Base-by-base conservation (phyloP, 257 asterid genomes). In the Solanum paucissectum region DNA sequence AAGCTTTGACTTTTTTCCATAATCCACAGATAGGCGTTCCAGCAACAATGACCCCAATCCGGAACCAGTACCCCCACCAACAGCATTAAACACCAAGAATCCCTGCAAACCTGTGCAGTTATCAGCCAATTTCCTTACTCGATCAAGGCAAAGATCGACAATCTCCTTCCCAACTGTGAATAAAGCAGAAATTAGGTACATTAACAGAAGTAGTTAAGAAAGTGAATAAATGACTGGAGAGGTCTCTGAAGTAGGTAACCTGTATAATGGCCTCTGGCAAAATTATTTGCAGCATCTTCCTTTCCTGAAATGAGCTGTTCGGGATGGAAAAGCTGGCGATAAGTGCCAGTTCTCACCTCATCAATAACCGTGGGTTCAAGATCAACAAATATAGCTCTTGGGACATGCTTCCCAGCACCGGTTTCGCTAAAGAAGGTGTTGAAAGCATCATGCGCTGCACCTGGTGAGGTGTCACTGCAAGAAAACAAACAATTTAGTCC, bases 101-200 rank as follows among this genome's bases (percentile, higher is more conserved):
- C 98, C 98, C 91, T 96, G 98, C 94, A 96, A 88, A 85, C 98
- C 98, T 0, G 98, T 96, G 93, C 98, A 96, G 91, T 96, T 96
- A 88, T 96, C 98, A 74, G 98, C 98, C 92, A 96, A 88, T 93
- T 96, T 96, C 93, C 98, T 89, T 90, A 96, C 94, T 84, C 98
- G 93, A 84, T 95, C 98, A 84, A 95, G 92, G 92, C 98, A 96
- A 55, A 94, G 91, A 92, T 95, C 98, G 74, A 96, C 95, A 75
- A 96, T 94, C 90, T 95, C 98, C 87, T 95, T 95, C 23, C 98
- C 98, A 86, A 96, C 98, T 93, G 94, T 90, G 91, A 88, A 83
- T 20, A 68, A 55, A 84, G 40, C 64, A 77, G 33, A 66, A 36
- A 37, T 74, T 49, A 92, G 9, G 40, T 16, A 40, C 87, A 82